Percentiles rank a stretch among this genome's conserved stretches.
Conservation (phyloP, 805 yeast genomes). For the Teunomyces barrocoloradensis region DNA sequence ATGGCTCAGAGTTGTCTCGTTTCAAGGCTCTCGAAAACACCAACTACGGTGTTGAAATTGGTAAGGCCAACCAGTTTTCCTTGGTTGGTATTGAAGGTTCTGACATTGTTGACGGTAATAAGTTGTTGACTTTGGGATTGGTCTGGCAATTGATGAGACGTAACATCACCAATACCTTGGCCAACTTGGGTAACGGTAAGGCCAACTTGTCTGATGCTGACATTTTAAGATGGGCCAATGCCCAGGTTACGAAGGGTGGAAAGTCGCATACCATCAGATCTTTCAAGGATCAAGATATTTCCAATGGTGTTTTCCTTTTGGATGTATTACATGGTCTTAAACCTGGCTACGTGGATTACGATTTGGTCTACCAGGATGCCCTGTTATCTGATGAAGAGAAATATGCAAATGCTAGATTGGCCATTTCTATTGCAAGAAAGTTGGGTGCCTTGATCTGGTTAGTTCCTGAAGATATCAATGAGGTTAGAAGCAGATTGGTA, state of each 20-base stretch:
- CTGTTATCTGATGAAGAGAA: slow-evolving; percentile 70
- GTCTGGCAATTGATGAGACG: slow-evolving; percentile 99
- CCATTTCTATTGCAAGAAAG: slow-evolving; percentile 97
- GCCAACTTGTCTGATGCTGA: slow-evolving; percentile 67
- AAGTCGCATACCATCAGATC: slow-evolving; percentile 71
- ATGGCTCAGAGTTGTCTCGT: slow-evolving; percentile 74
- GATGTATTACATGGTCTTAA: slow-evolving; percentile 91
- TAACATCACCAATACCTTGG: slow-evolving; percentile 82
- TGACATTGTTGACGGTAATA: slow-evolving; percentile 92
- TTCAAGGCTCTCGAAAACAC: slow-evolving; percentile 96
- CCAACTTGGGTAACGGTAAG: slow-evolving; percentile 70
- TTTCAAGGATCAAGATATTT: slow-evolving; percentile 75
- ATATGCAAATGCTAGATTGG: slow-evolving; percentile 93
- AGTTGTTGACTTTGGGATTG: slow-evolving; percentile 81
- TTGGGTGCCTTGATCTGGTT: slow-evolving; percentile 97
- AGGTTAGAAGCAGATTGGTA: slow-evolving; percentile 90
- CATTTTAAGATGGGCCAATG: slow-evolving; percentile 92
- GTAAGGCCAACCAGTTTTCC: slow-evolving; percentile 88
- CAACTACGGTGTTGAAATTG: slow-evolving; percentile 97
- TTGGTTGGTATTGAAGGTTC: slow-evolving; percentile 98
- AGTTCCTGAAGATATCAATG: slow-evolving; percentile 99
- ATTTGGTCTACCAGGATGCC: slow-evolving; percentile 74
- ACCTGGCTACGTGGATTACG: slow-evolving; percentile 97
- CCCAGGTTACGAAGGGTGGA: slow-evolving; percentile 82
- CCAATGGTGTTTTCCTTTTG: slow-evolving; percentile 77